These are phyloP conservation scores for Pulveroboletus sp. DNA, from an alignment of 768 basidiomycete species.

Conservation along the genomic window DNA sequence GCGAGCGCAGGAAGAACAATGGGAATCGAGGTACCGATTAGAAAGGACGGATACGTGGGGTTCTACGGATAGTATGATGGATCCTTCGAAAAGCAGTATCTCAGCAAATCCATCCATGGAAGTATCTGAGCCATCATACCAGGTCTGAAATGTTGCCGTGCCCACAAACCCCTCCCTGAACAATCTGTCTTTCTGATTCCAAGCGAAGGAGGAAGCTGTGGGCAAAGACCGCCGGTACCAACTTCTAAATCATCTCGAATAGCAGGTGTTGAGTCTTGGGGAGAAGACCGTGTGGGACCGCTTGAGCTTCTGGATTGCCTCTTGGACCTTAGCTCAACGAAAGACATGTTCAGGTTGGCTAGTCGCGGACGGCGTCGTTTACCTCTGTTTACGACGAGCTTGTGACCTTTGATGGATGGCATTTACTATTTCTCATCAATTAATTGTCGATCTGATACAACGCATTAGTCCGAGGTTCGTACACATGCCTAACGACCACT, in stretches of 20 bases:
- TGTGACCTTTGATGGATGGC: no score
- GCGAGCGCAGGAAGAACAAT: conserved; percentile 68
- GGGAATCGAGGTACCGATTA: conserved; percentile 48
- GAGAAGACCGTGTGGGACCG: conserved; percentile 24
- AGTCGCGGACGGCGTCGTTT: conserved; percentile 4
- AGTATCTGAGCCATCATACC: conserved; percentile 29
- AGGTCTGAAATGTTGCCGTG: conserved; percentile 31
- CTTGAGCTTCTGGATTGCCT: conserved; percentile 27
- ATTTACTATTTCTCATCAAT: no score
- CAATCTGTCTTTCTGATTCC: conserved; percentile 34
- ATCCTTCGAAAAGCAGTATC: conserved; percentile 34
- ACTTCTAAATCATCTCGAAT: not conserved
- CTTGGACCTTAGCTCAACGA: conserved; percentile 28
- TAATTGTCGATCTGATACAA: no score
- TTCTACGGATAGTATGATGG: conserved; percentile 47
- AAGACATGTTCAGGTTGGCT: conserved; percentile 32
- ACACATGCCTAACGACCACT: not conserved
- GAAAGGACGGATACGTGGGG: conserved; percentile 68
- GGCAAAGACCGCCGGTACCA: conserved; percentile 16
- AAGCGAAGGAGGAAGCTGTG: conserved; percentile 36
- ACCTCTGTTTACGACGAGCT: conserved; percentile 4
- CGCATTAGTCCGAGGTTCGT: not conserved
- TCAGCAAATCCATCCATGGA: not conserved
- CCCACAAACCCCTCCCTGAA: conserved; percentile 47
- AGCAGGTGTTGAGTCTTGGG: conserved; percentile 12